Conservation (phyloP, 371 early-diverging fungal species). For the Mucor piriformis region DNA sequence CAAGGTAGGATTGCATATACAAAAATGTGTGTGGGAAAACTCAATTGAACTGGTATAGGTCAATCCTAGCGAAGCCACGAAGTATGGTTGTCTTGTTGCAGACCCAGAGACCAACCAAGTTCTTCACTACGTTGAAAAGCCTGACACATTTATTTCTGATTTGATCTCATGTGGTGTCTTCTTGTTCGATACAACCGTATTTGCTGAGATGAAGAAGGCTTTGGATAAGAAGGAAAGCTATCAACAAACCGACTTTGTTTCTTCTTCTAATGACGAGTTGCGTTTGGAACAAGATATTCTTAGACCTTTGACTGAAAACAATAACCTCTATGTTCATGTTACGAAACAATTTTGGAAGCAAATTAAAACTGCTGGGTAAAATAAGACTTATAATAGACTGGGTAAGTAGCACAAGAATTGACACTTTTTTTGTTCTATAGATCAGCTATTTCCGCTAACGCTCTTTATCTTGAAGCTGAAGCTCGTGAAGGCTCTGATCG, state of each 20-base stretch:
- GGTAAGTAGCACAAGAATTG: background rate
- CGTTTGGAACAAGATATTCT: conserved; percentile 86
- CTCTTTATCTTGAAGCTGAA: conserved; percentile 83
- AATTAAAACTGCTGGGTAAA: conserved; percentile 90
- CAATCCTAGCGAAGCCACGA: conserved; percentile 71
- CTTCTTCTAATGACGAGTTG: conserved; percentile 39
- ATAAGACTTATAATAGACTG: background rate
- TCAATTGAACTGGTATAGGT: conserved; percentile 28
- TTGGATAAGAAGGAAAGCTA: conserved; percentile 63
- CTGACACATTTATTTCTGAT: conserved; percentile 92
- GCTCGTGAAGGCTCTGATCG: conserved; percentile 63
- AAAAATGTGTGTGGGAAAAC: background rate
- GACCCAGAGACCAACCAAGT: conserved; percentile 84
- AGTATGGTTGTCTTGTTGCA: conserved; percentile 92
- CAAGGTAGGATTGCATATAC: conserved; percentile 51
- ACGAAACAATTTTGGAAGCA: conserved; percentile 90
- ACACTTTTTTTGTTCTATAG: conserved; percentile 32
- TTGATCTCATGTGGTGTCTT: conserved; percentile 94
- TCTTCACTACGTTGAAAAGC: conserved; percentile 97
- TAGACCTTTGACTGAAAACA: conserved; percentile 78
- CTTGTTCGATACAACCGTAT: conserved; percentile 85
- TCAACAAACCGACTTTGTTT: conserved; percentile 10
- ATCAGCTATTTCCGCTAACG: conserved; percentile 94
- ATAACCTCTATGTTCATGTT: conserved; percentile 81
- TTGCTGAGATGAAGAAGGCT: conserved; percentile 83